Conservation (phyloP, 345 rosid species). For the Moricandia moricandioides region DNA sequence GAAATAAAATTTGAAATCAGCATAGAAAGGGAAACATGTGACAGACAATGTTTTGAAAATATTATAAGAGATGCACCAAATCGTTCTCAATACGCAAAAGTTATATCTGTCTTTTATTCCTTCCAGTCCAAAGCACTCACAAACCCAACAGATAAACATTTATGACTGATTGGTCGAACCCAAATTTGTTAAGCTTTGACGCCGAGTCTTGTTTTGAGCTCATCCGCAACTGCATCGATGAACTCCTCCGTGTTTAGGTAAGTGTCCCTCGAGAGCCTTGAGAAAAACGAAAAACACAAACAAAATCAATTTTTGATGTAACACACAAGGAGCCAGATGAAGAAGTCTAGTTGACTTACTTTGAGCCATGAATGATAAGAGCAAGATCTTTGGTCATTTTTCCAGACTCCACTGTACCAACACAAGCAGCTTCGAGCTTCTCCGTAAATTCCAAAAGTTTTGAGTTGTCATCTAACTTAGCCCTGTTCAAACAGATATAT, state of each 20-base stretch:
- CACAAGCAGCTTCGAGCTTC: slow-evolving; percentile 93
- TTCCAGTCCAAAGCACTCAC: slow-evolving; percentile 7
- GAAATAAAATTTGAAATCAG: neutral
- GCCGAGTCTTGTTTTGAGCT: slow-evolving; percentile 60
- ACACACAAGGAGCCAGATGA: neutral
- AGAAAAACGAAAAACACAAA: neutral
- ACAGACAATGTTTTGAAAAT: neutral
- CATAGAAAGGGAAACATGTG: neutral
- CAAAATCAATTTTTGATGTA: neutral
- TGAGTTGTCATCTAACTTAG: slow-evolving; percentile 83
- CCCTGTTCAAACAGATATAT: slow-evolving; percentile 46
- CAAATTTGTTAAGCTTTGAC: slow-evolving; percentile 35
- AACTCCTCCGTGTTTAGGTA: slow-evolving; percentile 93
- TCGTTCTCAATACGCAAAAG: slow-evolving; percentile 17
- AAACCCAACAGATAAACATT: neutral
- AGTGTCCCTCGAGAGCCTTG: slow-evolving; percentile 67
- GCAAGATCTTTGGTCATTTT: slow-evolving; percentile 99
- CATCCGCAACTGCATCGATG: slow-evolving; percentile 89
- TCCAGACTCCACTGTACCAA: slow-evolving; percentile 85
- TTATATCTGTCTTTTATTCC: slow-evolving; percentile 5
- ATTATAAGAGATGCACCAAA: slow-evolving; percentile 14
- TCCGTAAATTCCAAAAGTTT: slow-evolving; percentile 73
- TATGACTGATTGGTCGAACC: neutral
- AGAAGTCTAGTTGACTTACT: slow-evolving; percentile 37
- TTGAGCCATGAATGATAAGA: slow-evolving; percentile 76